Base-by-base conservation (phyloP, 495 filamentous ascomycete genomes). In the Penicillium longicatenatum region DNA sequence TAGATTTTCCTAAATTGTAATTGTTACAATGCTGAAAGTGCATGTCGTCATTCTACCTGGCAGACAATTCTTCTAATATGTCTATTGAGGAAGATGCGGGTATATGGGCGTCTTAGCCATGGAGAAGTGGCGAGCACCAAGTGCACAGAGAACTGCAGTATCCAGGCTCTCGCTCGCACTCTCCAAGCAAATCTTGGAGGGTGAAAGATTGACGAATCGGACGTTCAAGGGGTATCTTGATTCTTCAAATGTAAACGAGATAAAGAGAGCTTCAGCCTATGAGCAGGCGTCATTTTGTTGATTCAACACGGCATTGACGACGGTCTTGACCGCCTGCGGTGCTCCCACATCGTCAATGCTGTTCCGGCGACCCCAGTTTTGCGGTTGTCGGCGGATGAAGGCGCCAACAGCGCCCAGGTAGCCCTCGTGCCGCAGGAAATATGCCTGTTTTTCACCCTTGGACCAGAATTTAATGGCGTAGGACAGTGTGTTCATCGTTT, bases 381-480 rank as follows among this genome's bases (percentile, higher is more conserved):
- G 81, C 1, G 94, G 93, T 71, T 96, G 91, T 31, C 92, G 81
- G 70, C 91, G 94, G 43, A 98, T 72, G 70, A 98, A 98, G 0
- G 93, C 94, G 7, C 94, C 94, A 2, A 98, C 94, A 12, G 94
- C 88, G n/a, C 94, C 94, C 2, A 98, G 80, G 75, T 97, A 98
- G 24, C 94, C 94, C 66, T 98, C 94, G 63, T 98, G 94, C 10
- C 95, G 85, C 42, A 98, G 70, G 68, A 98, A 98, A 73, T 96
- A 98, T 9, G 94, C 93, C 72, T 96, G 89, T 73, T 95, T 96
- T 67, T 87, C 79, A 55, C 95, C 94, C 64, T 93, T 89, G 63
- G 88, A 92, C 94, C 94, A 98, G 75, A 97, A 98, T 54, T 88
- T 88, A 75, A 98, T 98, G 66, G 93, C 94, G 67, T 94, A 98